Evolutionary conservation across 2,329 filamentous ascomycete species (phyloP).

Genomic region (Trichoderma sp.): DNA sequence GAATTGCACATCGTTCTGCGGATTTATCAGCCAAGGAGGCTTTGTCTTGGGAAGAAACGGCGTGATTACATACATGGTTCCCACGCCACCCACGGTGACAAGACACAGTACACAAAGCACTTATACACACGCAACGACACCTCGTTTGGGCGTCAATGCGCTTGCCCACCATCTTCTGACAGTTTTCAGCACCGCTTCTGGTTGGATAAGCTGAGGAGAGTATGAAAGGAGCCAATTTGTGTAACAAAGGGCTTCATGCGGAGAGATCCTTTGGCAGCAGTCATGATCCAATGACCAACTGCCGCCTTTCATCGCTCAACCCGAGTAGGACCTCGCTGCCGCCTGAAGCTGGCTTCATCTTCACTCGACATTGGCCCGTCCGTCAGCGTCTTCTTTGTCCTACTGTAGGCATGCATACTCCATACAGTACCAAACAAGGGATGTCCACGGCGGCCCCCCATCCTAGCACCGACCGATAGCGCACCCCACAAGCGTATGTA

Average conservation of each 20-base stretch:
- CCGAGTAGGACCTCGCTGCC: background rate
- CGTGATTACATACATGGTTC: background rate
- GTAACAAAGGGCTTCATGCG: background rate
- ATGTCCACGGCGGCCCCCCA: background rate
- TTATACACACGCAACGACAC: background rate
- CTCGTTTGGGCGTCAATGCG: background rate
- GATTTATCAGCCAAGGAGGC: conserved; percentile 14
- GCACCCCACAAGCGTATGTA: conserved; percentile 11
- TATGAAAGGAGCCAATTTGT: background rate
- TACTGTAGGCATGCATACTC: background rate
- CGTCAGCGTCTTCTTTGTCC: background rate
- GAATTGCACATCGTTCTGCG: background rate
- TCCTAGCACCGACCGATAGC: conserved; percentile 3
- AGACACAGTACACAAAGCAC: background rate
- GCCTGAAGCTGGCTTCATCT: background rate
- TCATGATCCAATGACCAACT: background rate
- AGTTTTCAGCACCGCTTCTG: background rate
- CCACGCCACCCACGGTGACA: background rate
- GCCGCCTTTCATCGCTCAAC: background rate
- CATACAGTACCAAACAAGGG: conserved; percentile 13
- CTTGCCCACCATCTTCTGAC: background rate
- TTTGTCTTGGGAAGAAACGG: background rate
- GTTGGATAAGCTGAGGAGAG: background rate
- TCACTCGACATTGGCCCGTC: background rate
- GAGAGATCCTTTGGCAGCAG: background rate